Evolutionary conservation across 2,329 filamentous ascomycete species (phyloP).

Genomic region (Cercospora brassicicola): DNA sequence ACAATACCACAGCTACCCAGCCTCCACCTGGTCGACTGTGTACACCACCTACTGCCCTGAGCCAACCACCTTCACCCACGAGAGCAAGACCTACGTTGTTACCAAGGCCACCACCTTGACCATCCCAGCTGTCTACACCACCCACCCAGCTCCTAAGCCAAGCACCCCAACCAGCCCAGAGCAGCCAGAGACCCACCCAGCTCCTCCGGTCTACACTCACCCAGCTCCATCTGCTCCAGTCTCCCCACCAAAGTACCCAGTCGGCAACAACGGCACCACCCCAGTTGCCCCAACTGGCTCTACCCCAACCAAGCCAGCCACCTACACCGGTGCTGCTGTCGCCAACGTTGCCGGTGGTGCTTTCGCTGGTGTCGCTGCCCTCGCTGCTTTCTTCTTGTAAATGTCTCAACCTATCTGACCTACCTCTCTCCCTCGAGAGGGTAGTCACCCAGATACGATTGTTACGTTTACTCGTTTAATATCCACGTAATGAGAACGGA

Average conservation of each 20-base stretch:
- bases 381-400: conserved; percentile 30
- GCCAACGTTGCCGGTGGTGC: conserved; percentile 22
- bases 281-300: conserved; percentile 16
- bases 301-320: conserved; percentile 20
- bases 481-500: neutral
- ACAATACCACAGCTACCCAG: neutral
- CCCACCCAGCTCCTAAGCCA: neutral
- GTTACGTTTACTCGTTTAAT: neutral
- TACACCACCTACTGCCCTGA: conserved; percentile 33
- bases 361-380: conserved; percentile 22
- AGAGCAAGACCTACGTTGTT: conserved; percentile 32
- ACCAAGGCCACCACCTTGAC: conserved; percentile 31
- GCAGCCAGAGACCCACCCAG: conserved; percentile 9
- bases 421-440: neutral
- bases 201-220: conserved; percentile 6
- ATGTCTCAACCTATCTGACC: conserved; percentile 4
- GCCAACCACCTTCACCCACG: conserved; percentile 30
- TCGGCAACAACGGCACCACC: conserved; percentile 21
- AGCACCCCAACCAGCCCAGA: neutral
- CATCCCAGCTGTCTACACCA: conserved; percentile 37
- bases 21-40: conserved; percentile 8
- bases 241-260: conserved; percentile 17
- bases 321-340: conserved; percentile 27
- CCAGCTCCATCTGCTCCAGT: conserved; percentile 10
- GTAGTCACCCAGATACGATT: neutral